Conservation (phyloP, 2,329 filamentous ascomycete genomes). For the Penicillium crustosum region DNA sequence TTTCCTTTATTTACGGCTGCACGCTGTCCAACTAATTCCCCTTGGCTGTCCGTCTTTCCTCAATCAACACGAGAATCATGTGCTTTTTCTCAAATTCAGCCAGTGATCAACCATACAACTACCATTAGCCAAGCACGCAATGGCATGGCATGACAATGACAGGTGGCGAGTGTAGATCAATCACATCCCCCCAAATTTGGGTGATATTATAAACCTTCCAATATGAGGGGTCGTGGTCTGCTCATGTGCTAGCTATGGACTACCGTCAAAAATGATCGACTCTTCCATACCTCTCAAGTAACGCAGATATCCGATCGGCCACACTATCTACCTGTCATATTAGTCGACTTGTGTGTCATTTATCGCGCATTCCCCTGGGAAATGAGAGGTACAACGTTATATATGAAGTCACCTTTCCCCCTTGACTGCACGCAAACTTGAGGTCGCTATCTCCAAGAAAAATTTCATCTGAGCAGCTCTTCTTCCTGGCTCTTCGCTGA, state of each 20-base stretch:
- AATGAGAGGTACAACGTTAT: neutral
- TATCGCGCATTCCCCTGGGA: neutral
- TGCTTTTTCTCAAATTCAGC: neutral
- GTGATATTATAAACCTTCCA: neutral
- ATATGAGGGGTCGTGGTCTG: neutral
- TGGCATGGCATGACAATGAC: neutral
- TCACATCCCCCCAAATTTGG: neutral
- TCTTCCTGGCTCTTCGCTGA: neutral
- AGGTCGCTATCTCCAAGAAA: neutral
- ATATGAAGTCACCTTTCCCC: neutral
- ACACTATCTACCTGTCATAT: neutral
- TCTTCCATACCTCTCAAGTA: neutral
- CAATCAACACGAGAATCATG: neutral
- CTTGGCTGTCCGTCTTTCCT: neutral
- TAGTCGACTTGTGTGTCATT: neutral
- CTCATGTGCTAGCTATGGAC: neutral
- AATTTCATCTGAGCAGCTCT: neutral
- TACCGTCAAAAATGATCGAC: neutral
- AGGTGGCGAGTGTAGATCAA: conserved; percentile 6
- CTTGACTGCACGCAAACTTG: neutral
- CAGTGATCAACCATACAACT: neutral
- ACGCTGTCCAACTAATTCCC: neutral
- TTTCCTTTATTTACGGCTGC: neutral
- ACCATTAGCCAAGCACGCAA: neutral
- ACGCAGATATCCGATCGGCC: neutral